phyloP scores from a whole-genome alignment of 2,329 filamentous ascomycete species.

The Penicillium sp. region DNA sequence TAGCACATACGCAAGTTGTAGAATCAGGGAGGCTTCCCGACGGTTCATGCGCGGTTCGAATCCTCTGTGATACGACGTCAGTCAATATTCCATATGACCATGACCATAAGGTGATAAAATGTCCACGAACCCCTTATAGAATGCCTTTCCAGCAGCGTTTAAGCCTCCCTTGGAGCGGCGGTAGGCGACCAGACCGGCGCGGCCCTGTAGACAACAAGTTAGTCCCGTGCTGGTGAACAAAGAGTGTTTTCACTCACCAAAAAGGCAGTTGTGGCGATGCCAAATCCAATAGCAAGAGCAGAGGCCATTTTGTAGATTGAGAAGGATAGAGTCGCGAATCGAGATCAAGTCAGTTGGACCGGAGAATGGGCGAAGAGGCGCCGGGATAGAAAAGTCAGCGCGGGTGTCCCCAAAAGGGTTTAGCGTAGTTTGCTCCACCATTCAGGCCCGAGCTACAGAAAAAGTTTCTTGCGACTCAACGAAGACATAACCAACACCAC shows the following conservation, averaged over 20 bases:
- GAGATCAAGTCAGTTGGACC: slow-evolving; percentile 9
- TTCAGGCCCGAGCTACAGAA: slow-evolving; percentile 20
- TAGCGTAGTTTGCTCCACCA: slow-evolving; percentile 34
- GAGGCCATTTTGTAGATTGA: slow-evolving; percentile 40
- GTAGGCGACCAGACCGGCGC: slow-evolving; percentile 86
- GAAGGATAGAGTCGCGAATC: slow-evolving; percentile 1
- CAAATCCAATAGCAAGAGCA: slow-evolving; percentile 44
- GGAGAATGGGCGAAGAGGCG: slow-evolving; percentile 8
- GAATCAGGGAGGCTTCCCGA: slow-evolving; percentile 83
- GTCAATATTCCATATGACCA: not conserved
- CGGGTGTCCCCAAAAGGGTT: slow-evolving; percentile 30
- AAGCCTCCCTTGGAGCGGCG: slow-evolving; percentile 69
- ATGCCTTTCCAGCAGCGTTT: slow-evolving; percentile 80
- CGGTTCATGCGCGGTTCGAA: slow-evolving; percentile 94
- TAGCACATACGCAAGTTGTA: slow-evolving; percentile 74
- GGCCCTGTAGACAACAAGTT: slow-evolving; percentile 60
- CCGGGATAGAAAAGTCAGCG: slow-evolving; percentile 41
- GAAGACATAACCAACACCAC: slow-evolving; percentile 19
- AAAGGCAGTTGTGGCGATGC: slow-evolving; percentile 63
- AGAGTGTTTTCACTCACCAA: slow-evolving; percentile 58
- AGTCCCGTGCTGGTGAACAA: slow-evolving; percentile 1
- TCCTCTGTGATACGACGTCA: slow-evolving; percentile 49
- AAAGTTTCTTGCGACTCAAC: slow-evolving; percentile 27
- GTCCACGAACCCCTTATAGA: slow-evolving; percentile 73
- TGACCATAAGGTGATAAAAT: not conserved